phyloP scores from a whole-genome alignment of 345 rosid genomes.

The Zanthoxylum bungeanum region DNA sequence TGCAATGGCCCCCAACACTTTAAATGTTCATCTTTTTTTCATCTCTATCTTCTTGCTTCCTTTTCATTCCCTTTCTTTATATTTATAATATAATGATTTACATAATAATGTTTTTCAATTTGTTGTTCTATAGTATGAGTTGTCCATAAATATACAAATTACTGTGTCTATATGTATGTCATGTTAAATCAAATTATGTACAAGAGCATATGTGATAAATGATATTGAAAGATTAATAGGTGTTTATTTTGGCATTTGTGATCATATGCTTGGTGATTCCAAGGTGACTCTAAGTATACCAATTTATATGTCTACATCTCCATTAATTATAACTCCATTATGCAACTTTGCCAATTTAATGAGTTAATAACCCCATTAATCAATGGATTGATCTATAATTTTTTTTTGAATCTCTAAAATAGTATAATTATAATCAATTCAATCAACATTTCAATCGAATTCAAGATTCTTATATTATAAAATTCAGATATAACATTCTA shows the following conservation, averaged over 20 bases:
- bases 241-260: conserved; percentile 17
- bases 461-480: too few relatives aligned
- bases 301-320: too few relatives aligned
- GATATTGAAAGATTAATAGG: conserved; percentile 13
- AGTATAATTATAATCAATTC: too few relatives aligned
- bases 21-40: neutral
- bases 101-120: neutral
- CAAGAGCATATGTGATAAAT: neutral
- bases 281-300: too few relatives aligned
- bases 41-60: conserved; percentile 9
- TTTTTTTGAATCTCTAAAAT: too few relatives aligned
- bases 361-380: neutral
- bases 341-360: neutral
- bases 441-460: too few relatives aligned
- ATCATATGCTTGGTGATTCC: neutral
- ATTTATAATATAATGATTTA: too few relatives aligned
- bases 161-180: conserved; percentile 11
- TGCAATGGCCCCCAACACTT: neutral
- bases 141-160: neutral
- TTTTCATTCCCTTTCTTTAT: too few relatives aligned
- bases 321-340: neutral
- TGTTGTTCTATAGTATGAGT: neutral
- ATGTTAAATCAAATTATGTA: conserved; percentile 5
- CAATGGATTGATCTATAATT: too few relatives aligned
- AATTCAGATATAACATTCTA: too few relatives aligned